Evolutionary conservation across 78 protist species (phyloP).

Genomic region (Guillardia theta): DNA sequence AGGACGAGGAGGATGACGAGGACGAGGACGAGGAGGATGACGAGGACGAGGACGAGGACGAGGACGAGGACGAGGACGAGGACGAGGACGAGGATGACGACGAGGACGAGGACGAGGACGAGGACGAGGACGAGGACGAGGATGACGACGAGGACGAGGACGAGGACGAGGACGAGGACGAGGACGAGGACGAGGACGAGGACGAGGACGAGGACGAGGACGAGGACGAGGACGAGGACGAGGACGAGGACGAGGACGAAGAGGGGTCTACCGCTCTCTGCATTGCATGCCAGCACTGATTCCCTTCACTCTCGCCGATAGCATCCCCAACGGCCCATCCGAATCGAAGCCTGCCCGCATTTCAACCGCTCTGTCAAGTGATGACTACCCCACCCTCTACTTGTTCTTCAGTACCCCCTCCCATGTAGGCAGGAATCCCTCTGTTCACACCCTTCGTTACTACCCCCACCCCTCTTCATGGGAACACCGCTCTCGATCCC

Average conservation of each 20-base stretch:
- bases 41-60: not conserved
- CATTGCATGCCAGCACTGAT: no score
- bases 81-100: not conserved
- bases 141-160: not conserved
- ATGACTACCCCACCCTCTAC: no score
- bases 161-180: not conserved
- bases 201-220: not conserved
- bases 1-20: not conserved
- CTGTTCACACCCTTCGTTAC: no score
- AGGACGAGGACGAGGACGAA: not conserved
- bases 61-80: not conserved
- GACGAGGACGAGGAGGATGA: not conserved
- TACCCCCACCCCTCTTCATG: no score
- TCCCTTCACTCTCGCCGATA: no score
- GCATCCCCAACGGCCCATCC: no score
- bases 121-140: not conserved
- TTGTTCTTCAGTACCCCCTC: no score
- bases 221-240: not conserved
- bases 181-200: not conserved
- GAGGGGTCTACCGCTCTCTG: not conserved
- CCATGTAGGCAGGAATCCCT: no score
- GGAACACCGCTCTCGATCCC: no score
- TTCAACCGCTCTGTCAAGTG: no score
- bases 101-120: not conserved
- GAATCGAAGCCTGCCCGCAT: no score